Evolutionary conservation across 2,329 filamentous ascomycete species (phyloP).

Genomic region (Cladosporium halotolerans): DNA sequence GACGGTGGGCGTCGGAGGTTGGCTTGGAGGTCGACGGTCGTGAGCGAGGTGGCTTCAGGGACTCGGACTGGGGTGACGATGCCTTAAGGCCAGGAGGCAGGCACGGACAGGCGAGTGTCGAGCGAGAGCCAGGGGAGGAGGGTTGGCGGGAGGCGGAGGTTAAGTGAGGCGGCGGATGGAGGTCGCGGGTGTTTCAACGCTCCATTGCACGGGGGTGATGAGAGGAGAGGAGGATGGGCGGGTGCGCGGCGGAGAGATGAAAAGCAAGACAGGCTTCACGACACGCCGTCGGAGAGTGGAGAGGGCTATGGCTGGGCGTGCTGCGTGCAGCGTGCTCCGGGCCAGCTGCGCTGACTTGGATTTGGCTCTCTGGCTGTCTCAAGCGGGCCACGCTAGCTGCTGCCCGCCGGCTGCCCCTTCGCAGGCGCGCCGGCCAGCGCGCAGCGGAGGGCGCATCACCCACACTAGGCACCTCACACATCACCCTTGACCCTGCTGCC

Average conservation of each 20-base stretch:
- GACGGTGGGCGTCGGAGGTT: constrained; percentile 18
- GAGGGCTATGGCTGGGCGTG: constrained; percentile 10
- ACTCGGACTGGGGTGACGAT: constrained; percentile 14
- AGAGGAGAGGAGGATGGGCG: constrained; percentile 5
- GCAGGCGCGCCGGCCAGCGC: not conserved
- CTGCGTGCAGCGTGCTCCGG: too few relatives aligned
- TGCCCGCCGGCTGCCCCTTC: not conserved
- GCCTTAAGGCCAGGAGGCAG: constrained; percentile 10
- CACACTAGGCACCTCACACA: not conserved
- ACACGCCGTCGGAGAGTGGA: constrained; percentile 9
- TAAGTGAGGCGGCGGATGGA: constrained; percentile 5
- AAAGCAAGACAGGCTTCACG: constrained; percentile 10
- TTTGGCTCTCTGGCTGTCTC: not conserved
- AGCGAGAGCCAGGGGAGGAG: constrained; percentile 8
- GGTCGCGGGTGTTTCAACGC: constrained; percentile 8
- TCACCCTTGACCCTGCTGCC: constrained; percentile 9
- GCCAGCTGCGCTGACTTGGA: not conserved
- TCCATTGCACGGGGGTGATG: constrained; percentile 12
- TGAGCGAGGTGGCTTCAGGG: constrained; percentile 12
- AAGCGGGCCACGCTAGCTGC: constrained; percentile 3
- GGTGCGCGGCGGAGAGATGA: constrained; percentile 3
- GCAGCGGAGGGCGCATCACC: not conserved
- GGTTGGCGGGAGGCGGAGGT: constrained; percentile 1
- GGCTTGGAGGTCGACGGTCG: constrained; percentile 5
- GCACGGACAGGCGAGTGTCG: constrained; percentile 7